Percentiles rank a stretch among this genome's conserved stretches.
These are phyloP conservation scores for Lactifluus hygrophoroides DNA, from an alignment of 768 basidiomycete species.

Conservation along the genomic window DNA sequence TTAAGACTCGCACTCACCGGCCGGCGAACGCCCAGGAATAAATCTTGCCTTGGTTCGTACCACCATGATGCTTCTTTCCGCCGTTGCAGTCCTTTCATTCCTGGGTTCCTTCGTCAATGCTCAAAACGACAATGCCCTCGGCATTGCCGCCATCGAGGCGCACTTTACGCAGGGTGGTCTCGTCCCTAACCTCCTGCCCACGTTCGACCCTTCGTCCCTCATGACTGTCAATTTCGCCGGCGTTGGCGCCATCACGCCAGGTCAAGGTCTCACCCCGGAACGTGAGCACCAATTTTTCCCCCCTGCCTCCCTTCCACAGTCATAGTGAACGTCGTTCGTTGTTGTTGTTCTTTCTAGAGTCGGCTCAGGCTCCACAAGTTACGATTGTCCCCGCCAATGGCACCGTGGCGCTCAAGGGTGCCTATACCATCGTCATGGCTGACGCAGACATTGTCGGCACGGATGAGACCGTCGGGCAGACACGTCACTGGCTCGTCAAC, in stretches of 20 bases:
- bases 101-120: conserved; percentile 38
- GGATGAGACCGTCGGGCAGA: conserved; percentile 49
- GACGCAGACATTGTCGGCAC: conserved; percentile 65
- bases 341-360: conserved; percentile 37
- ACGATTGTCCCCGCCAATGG: conserved; percentile 43
- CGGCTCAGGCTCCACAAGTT: conserved; percentile 44
- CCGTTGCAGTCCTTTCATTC: conserved; percentile 28
- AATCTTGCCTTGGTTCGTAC: neutral
- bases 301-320: neutral
- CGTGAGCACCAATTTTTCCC: conserved; percentile 34
- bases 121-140: conserved; percentile 37
- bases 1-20: too few species aligned
- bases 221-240: conserved; percentile 45
- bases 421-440: conserved; percentile 64
- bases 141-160: conserved; percentile 54
- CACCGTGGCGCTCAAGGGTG: conserved; percentile 37
- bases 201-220: conserved; percentile 55
- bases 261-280: conserved; percentile 47
- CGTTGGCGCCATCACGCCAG: conserved; percentile 43
- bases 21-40: neutral
- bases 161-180: conserved; percentile 55
- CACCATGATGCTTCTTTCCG: conserved; percentile 6
- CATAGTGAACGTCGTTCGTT: too few species aligned
- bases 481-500: conserved; percentile 78
- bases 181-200: conserved; percentile 50